These are phyloP conservation scores for Penicillium sp. DNA, from an alignment of 2,329 filamentous ascomycete genomes.

Conservation along the genomic window DNA sequence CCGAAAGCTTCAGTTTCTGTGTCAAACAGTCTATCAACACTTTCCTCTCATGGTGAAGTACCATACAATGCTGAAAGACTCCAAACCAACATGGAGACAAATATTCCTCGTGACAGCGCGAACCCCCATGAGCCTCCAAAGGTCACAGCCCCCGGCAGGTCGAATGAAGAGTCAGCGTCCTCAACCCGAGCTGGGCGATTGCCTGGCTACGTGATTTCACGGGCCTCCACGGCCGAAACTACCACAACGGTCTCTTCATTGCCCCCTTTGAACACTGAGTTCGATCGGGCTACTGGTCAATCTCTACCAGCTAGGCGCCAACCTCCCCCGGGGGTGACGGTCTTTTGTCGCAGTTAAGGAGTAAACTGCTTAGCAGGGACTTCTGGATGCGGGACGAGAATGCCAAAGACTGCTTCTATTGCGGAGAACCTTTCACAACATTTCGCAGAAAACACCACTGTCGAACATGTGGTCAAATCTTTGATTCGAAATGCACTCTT, in stretches of 20 bases:
- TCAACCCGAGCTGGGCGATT: constrained; percentile 48
- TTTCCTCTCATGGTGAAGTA: constrained; percentile 28
- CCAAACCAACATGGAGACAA: constrained; percentile 30
- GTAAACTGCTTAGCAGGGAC: constrained; percentile 86
- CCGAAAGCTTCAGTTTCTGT: constrained; percentile 28
- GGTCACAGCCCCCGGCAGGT: constrained; percentile 22
- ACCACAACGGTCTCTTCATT: constrained; percentile 46
- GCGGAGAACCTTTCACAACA: constrained; percentile 84
- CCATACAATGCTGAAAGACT: constrained; percentile 31
- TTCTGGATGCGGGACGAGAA: constrained; percentile 99
- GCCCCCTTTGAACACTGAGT: constrained; percentile 32
- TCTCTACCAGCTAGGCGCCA: constrained; percentile 23
- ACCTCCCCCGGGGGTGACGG: constrained; percentile 24
- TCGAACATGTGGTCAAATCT: constrained; percentile 93
- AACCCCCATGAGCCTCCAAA: constrained; percentile 30
- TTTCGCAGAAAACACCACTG: constrained; percentile 97
- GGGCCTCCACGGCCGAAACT: constrained; percentile 44
- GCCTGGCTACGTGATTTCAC: constrained; percentile 45
- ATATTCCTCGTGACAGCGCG: constrained; percentile 31
- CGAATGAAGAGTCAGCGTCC: constrained; percentile 36
- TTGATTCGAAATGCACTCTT: constrained; percentile 92
- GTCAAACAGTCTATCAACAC: constrained; percentile 33
- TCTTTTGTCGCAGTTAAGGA: constrained; percentile 65
- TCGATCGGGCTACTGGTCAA: constrained; percentile 23
- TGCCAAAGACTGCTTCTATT: constrained; percentile 94